These are phyloP conservation scores for Aechmea fasciata DNA, from an alignment of 176 grass and related monocot genomes.

Conservation along the genomic window DNA sequence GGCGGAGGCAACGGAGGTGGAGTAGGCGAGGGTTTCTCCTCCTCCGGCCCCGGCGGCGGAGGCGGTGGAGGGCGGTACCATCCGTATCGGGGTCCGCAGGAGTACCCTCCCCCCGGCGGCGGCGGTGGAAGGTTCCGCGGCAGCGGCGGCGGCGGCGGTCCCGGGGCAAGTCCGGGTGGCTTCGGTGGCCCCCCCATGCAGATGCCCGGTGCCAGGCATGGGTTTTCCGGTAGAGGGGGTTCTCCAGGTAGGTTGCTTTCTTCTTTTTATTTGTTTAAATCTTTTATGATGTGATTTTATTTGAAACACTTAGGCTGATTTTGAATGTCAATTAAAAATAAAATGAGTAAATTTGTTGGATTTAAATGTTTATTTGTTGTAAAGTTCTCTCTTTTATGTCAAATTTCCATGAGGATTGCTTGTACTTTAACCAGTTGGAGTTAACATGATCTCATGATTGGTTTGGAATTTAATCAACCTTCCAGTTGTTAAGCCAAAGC, in stretches of 20 bases:
- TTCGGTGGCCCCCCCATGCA: background rate
- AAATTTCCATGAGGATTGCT: too few relatives aligned
- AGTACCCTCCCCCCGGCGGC: constrained; percentile 5
- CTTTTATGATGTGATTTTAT: background rate
- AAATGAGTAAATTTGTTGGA: background rate
- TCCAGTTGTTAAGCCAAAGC: too few relatives aligned
- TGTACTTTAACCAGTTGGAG: too few relatives aligned
- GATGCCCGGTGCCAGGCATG: constrained; percentile 4
- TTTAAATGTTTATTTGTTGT: too few relatives aligned
- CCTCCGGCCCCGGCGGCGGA: background rate
- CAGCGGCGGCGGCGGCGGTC: background rate
- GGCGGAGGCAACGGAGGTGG: background rate
- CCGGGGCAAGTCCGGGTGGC: background rate
- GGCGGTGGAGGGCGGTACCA: constrained; percentile 12
- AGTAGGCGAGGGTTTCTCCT: constrained; percentile 14
- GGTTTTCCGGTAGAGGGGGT: constrained; percentile 15
- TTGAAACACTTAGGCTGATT: background rate
- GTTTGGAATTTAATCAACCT: too few relatives aligned
- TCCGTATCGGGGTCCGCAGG: constrained; percentile 14
- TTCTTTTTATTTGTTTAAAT: background rate
- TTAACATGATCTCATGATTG: too few relatives aligned
- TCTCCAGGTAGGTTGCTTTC: constrained; percentile 12
- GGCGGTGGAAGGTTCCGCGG: constrained; percentile 2
- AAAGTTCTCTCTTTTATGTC: too few relatives aligned
- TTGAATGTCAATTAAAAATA: background rate